These are phyloP conservation scores for Halophytophthora batemanensis DNA, from an alignment of 352 stramenopile species.

Conservation along the genomic window DNA sequence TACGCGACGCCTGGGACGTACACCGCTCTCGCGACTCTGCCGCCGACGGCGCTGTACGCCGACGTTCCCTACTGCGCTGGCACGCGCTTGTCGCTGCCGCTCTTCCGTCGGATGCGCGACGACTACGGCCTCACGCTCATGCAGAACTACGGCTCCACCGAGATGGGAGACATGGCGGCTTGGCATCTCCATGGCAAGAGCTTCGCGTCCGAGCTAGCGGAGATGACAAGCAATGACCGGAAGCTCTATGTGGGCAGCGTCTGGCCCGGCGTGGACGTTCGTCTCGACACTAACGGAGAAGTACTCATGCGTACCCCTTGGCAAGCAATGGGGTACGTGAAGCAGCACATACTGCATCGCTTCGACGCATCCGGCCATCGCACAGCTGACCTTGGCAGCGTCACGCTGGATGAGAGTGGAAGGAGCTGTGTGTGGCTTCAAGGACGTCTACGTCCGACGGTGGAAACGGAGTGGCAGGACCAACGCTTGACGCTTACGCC, in stretches of 20 bases:
- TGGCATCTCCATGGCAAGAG: conserved; percentile 51
- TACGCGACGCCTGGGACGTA: conserved; percentile 84
- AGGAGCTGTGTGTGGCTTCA: conserved; percentile 62
- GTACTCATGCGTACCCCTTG: conserved; percentile 77
- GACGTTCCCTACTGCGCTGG: conserved; percentile 78
- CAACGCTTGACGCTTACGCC: conserved; percentile 23
- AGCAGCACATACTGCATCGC: conserved; percentile 39
- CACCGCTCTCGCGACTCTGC: conserved; percentile 54
- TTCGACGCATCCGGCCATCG: conserved; percentile 37
- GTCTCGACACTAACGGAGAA: conserved; percentile 47
- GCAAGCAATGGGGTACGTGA: conserved; percentile 77
- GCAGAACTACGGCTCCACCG: conserved; percentile 87
- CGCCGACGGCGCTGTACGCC: conserved; percentile 44
- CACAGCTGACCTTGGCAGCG: conserved; percentile 56
- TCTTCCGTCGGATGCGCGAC: conserved; percentile 51
- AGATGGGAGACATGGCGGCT: conserved; percentile 77
- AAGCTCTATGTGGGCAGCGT: conserved; percentile 62
- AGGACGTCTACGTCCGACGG: conserved; percentile 48
- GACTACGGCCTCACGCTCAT: conserved; percentile 68
- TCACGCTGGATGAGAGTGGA: conserved; percentile 21
- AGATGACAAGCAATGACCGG: conserved; percentile 35
- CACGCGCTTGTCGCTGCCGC: conserved; percentile 41
- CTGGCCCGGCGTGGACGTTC: conserved; percentile 65
- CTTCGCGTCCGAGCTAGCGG: conserved; percentile 35
- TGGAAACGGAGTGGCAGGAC: conserved; percentile 32